Evolutionary conservation across 805 yeast genomes (phyloP).

Genomic region (Saccharomycopsis oosterbeekiorum): DNA sequence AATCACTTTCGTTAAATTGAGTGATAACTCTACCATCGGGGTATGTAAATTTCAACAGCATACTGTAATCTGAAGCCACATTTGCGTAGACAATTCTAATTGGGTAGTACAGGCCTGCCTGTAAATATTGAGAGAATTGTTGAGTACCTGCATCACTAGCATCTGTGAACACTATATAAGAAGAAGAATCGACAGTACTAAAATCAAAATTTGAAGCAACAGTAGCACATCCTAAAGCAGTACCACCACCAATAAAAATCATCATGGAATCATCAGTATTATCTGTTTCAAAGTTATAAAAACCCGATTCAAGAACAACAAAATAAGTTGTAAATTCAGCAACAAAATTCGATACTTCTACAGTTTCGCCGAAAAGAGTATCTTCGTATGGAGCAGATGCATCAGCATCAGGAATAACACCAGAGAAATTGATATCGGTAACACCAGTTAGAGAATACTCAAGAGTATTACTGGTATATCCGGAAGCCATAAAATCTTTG

Average conservation of each 20-base stretch:
- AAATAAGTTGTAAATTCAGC: conserved; percentile 24
- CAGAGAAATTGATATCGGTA: background rate
- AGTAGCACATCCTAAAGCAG: conserved; percentile 29
- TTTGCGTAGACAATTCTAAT: conserved; percentile 23
- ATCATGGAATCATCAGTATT: conserved; percentile 28
- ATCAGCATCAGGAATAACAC: background rate
- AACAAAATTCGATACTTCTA: conserved; percentile 21
- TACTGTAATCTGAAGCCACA: conserved; percentile 17
- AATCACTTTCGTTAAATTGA: background rate
- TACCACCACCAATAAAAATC: conserved; percentile 26
- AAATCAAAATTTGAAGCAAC: background rate
- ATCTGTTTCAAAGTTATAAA: conserved; percentile 22
- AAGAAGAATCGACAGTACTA: background rate
- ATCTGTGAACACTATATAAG: background rate
- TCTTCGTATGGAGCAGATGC: background rate
- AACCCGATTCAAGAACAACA: conserved; percentile 25
- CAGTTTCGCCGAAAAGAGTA: background rate
- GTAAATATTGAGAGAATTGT: conserved; percentile 13
- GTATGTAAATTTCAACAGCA: conserved; percentile 18
- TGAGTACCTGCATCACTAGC: conserved; percentile 3
- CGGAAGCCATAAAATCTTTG: background rate
- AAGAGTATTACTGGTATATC: background rate
- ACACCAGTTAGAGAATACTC: background rate
- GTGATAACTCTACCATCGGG: background rate
- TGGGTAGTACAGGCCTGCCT: conserved; percentile 24